Evolutionary conservation across 345 rosid genomes (phyloP), one percentile per base, ranked within the genome.

Genomic region (Rhizophora mangle): DNA sequence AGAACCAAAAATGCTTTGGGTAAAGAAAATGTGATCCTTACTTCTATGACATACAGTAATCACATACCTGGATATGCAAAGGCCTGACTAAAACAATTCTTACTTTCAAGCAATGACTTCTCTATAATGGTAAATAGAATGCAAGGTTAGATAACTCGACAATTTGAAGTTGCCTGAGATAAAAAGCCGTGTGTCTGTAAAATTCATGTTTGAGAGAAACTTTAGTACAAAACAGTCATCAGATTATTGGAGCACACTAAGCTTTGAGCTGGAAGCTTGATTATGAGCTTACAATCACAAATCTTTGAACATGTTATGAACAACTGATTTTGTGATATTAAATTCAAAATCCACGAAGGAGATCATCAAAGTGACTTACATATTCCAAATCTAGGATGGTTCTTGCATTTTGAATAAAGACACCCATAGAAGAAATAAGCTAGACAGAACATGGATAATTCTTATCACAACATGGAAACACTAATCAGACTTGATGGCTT

Each of bases 21-120:
- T 24, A 16, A 8, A 10, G 46, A 37, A 10, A 31, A 37, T 11
- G 56, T 49, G 57, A 21, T 13, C 4, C 1, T 21, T 34, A 4
- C 24, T 22, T 11, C 26, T 27, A 32, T 9, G 36, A 27, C 37
- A 55, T 6, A 53, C 26, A 21, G 21, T 58, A 63, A 58, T 53
- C 24, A 27, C 32, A 67, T 81, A 87, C 94, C 88, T 81, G 81
- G 64, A 29, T 72, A 46, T 69, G 56, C 56, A 84, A 82, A 24
- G 74, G 72, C 72, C 84, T 72, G 80, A 66, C 70, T 82, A 59
- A 80, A 78, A 56, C 0, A 61, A 36, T 68, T 79, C 63, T 72
- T 62, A 60, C 70, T 62, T 71, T 73, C 63, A 53, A 72, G 75
- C 52, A 79, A 68, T 59, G 77, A 51, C 47, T 69, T 79, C 68